A percentile compares a stretch with the other conserved stretches of the same genome.
Conservation (phyloP, 2,329 filamentous ascomycete species). For the Neonectria coccinea region DNA sequence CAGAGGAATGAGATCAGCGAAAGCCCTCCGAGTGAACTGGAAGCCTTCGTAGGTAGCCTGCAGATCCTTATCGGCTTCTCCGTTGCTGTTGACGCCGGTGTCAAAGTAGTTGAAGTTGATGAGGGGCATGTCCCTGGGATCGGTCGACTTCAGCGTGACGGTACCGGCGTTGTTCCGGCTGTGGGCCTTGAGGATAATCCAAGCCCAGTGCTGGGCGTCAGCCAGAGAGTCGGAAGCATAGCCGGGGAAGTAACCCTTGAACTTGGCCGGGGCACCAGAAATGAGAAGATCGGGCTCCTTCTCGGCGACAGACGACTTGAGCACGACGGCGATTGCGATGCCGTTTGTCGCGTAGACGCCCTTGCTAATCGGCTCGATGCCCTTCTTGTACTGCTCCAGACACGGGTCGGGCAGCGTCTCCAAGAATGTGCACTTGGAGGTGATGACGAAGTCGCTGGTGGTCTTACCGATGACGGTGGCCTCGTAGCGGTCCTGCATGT, state of each 20-base stretch:
- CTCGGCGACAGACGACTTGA: conserved; percentile 52
- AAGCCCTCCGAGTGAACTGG: conserved; percentile 57
- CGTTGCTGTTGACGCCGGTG: conserved; percentile 48
- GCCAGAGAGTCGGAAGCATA: conserved; percentile 60
- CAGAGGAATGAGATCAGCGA: conserved; percentile 50
- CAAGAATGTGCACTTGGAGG: conserved; percentile 38
- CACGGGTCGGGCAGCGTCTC: conserved; percentile 35
- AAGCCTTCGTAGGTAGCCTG: conserved; percentile 59
- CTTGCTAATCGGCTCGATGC: conserved; percentile 33
- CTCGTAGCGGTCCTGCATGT: conserved; percentile 68
- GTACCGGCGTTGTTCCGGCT: conserved; percentile 69
- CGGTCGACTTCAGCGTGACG: conserved; percentile 68
- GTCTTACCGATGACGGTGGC: conserved; percentile 40
- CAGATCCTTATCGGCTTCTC: conserved; percentile 56
- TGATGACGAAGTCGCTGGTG: conserved; percentile 35
- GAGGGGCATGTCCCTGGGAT: conserved; percentile 72
- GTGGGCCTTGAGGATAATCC: conserved; percentile 64
- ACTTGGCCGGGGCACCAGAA: conserved; percentile 65
- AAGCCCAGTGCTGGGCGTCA: conserved; percentile 56
- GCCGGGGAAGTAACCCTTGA: conserved; percentile 67
- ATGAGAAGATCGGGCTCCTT: conserved; percentile 66
- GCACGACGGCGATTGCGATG: conserved; percentile 61
- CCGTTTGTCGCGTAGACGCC: conserved; percentile 60
- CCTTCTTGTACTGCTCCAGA: conserved; percentile 34
- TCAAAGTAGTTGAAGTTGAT: conserved; percentile 71